Evolutionary conservation across 306 rosid genomes (phyloP), one percentile per base, ranked within the genome.

Genomic region (Crotalaria pallida): DNA sequence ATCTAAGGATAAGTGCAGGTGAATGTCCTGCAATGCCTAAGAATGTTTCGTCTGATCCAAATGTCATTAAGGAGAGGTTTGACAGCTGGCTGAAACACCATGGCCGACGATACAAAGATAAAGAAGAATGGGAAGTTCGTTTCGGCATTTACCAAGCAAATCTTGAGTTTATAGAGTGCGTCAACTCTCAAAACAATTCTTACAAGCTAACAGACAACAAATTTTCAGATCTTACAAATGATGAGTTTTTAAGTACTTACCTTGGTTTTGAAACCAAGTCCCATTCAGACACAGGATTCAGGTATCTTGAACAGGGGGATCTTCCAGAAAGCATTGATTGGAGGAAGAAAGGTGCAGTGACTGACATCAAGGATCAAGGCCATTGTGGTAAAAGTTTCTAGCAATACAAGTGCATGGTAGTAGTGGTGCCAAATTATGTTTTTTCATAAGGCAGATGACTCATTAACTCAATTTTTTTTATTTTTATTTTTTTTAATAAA

Each of bases 171-270:
- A 83, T 84, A 47, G 78, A 85, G 69, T 41, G 48, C 26, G 24
- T 50, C 61, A 89, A 92, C 51, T 80, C 92, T 18, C 83, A 77
- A 36, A 85, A 89, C 72, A 49, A 45, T 27, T 73, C 94, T 3
- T 86, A 82, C 77, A 81, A 81, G 61, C 90, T 92, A 26, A 69
- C 79, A 4, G 90, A 92, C 69, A 92, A 87, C 63, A 79, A 55
- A 51, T 92, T 82, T 74, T 88, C 94, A 67, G 96, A 92, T 66
- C 69, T 89, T 67, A 84, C 94, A 52, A 92, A 87, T 58, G 67
- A 18, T 1, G 89, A 89, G 83, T 92, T 87, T 44, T 67, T 10
- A 57, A 24, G 40, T 1, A 65, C 18, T 10, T 78, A 81, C 79
- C 58, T 87, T 79, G 90, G 96, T 44, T 75, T 49, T 31, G 23